These are phyloP conservation scores for Colletotrichum endophyticum DNA, from an alignment of 2,329 filamentous ascomycete genomes.

Conservation along the genomic window DNA sequence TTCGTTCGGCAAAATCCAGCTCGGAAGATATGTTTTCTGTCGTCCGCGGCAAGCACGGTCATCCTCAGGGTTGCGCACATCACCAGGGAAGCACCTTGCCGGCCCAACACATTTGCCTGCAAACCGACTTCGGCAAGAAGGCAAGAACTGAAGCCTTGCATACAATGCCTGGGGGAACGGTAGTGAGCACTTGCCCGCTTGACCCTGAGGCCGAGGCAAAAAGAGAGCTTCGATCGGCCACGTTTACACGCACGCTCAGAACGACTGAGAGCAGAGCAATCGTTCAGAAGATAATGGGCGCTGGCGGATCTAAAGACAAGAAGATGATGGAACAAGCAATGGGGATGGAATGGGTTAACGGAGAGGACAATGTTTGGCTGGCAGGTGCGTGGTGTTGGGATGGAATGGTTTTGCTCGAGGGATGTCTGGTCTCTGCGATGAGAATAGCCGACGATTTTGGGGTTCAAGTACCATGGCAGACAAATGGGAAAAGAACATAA, in stretches of 20 bases:
- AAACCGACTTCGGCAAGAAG: constrained; percentile 33
- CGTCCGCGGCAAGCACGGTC: not conserved
- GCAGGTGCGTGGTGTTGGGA: constrained; percentile 69
- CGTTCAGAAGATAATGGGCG: no score
- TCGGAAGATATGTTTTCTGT: constrained; percentile 3
- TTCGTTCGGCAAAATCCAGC: constrained; percentile 19
- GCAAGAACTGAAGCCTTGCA: constrained; percentile 57
- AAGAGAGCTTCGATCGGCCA: constrained; percentile 47
- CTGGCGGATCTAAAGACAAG: no score
- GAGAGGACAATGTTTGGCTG: constrained; percentile 58
- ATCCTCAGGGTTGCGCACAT: constrained; percentile 28
- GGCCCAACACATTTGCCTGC: constrained; percentile 38
- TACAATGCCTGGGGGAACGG: constrained; percentile 51
- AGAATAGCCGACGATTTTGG: constrained; percentile 57
- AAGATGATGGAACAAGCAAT: no score
- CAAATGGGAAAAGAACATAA: not conserved
- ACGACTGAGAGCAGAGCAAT: no score
- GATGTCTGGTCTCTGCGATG: constrained; percentile 64
- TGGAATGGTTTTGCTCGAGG: constrained; percentile 66
- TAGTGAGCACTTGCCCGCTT: constrained; percentile 59
- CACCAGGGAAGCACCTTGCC: constrained; percentile 26
- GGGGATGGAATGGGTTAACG: constrained; percentile 37
- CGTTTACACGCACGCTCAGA: constrained; percentile 51
- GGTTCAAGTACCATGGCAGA: constrained; percentile 45
- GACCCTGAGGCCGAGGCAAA: constrained; percentile 37